Percentiles rank a stretch among this genome's conserved stretches.
These are phyloP conservation scores for Gentiana straminea DNA, from an alignment of 257 asterid genomes.

Conservation along the genomic window DNA sequence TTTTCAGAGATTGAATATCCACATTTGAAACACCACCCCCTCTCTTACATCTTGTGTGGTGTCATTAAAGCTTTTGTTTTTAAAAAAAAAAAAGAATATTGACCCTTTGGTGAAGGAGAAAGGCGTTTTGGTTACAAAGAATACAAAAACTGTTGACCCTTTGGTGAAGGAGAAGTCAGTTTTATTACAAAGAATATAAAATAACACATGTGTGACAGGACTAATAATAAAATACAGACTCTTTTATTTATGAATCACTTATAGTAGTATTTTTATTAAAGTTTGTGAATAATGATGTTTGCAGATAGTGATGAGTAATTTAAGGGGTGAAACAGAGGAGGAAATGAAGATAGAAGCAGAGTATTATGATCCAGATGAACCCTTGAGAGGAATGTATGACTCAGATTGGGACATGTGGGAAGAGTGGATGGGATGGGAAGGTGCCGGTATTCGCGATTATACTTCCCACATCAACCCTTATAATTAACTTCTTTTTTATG, in stretches of 20 bases:
- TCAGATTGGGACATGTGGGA: slow-evolving; percentile 80
- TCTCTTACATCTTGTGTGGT: no score
- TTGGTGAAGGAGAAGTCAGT: no score
- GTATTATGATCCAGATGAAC: slow-evolving; percentile 20
- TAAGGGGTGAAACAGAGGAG: slow-evolving; percentile 34
- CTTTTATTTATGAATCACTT: background rate
- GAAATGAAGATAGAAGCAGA: slow-evolving; percentile 11
- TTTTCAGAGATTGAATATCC: no score
- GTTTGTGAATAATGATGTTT: slow-evolving; percentile 2
- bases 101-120: no score
- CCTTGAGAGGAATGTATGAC: slow-evolving; percentile 45
- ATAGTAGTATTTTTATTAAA: background rate
- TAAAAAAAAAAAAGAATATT: no score
- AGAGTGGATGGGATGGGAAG: slow-evolving; percentile 99
- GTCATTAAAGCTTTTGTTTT: no score
- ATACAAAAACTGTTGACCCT: no score
- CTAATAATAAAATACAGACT: background rate
- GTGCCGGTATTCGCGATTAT: slow-evolving; percentile 82
- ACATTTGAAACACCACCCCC: no score
- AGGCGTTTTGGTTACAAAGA: no score
- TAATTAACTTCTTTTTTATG: slow-evolving; percentile 23
- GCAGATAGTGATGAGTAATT: slow-evolving; percentile 67
- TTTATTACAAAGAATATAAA: no score
- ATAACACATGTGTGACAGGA: no score
- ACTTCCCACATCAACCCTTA: slow-evolving; percentile 76